Conservation (phyloP, 1,284 basidiomycete genomes). For the Fomes fomentarius region DNA sequence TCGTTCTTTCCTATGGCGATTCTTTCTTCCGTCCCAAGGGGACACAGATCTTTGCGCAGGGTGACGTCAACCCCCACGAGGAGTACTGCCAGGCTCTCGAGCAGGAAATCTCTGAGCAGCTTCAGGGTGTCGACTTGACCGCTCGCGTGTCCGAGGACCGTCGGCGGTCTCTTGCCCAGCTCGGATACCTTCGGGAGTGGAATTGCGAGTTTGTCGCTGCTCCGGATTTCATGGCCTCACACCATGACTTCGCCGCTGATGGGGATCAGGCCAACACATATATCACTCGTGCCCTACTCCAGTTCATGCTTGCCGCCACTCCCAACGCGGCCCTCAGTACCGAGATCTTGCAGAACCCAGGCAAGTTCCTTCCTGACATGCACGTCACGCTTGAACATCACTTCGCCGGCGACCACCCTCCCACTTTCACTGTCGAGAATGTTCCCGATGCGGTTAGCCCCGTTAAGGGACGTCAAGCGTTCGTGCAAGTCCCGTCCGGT, state of each 20-base stretch:
- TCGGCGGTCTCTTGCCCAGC: conserved; percentile 35
- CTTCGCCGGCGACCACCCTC: conserved; percentile 51
- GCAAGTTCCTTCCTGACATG: conserved; percentile 55
- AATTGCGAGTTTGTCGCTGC: conserved; percentile 57
- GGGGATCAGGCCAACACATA: conserved; percentile 40
- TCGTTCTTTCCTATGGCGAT: conserved; percentile 80
- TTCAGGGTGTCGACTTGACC: conserved; percentile 17
- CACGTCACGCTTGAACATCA: conserved; percentile 47
- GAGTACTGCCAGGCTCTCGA: conserved; percentile 58
- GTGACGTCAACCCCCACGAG: conserved; percentile 51
- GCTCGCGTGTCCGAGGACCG: conserved; percentile 36
- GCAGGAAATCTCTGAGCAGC: conserved; percentile 39
- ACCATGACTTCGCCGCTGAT: conserved; percentile 20
- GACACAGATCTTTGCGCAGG: conserved; percentile 40
- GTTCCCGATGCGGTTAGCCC: conserved; percentile 76
- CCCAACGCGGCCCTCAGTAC: conserved; percentile 53
- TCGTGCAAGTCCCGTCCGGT: conserved; percentile 71
- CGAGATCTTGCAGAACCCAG: conserved; percentile 56
- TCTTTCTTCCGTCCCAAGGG: conserved; percentile 71
- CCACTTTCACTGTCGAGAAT: conserved; percentile 46
- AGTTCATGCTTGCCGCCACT: conserved; percentile 79
- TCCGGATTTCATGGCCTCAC: conserved; percentile 35
- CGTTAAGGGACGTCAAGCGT: conserved; percentile 72
- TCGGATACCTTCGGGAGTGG: conserved; percentile 50
- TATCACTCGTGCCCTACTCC: conserved; percentile 61